These are phyloP conservation scores for Phytophthora litchii DNA, from an alignment of 352 stramenopile species.

Conservation along the genomic window DNA sequence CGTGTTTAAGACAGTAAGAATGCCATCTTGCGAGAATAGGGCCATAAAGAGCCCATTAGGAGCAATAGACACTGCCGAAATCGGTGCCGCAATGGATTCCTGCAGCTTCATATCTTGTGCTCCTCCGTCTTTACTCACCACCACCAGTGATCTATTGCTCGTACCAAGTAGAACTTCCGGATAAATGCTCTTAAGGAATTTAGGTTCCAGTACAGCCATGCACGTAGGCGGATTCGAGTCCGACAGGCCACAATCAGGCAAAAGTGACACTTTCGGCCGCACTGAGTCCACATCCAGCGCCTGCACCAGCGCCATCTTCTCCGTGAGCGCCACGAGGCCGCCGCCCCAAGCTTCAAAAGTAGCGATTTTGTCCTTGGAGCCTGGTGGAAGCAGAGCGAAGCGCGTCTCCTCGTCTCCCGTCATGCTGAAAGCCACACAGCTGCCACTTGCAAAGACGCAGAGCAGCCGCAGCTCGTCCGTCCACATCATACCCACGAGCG, in stretches of 20 bases:
- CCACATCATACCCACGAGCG: constrained; percentile 78
- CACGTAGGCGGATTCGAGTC: constrained; percentile 80
- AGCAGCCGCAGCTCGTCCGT: constrained; percentile 84
- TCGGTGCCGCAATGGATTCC: constrained; percentile 82
- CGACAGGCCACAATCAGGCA: constrained; percentile 77
- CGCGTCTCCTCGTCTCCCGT: constrained; percentile 74
- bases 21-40: constrained; percentile 93
- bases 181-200: constrained; percentile 90
- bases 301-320: constrained; percentile 85
- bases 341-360: constrained; percentile 78
- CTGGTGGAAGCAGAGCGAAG: constrained; percentile 69
- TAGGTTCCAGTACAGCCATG: constrained; percentile 93
- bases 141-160: constrained; percentile 89
- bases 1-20: constrained; percentile 96
- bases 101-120: constrained; percentile 86
- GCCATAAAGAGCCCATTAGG: constrained; percentile 96
- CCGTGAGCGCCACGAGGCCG: constrained; percentile 77
- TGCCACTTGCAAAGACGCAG: constrained; percentile 79
- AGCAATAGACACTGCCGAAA: constrained; percentile 93
- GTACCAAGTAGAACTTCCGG: constrained; percentile 95
- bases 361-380: constrained; percentile 78
- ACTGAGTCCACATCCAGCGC: constrained; percentile 83
- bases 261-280: constrained; percentile 72
- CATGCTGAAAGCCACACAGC: constrained; percentile 72
- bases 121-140: constrained; percentile 74